Conservation (phyloP, 257 asterid species). For the Solanum pimpinellifolium region DNA sequence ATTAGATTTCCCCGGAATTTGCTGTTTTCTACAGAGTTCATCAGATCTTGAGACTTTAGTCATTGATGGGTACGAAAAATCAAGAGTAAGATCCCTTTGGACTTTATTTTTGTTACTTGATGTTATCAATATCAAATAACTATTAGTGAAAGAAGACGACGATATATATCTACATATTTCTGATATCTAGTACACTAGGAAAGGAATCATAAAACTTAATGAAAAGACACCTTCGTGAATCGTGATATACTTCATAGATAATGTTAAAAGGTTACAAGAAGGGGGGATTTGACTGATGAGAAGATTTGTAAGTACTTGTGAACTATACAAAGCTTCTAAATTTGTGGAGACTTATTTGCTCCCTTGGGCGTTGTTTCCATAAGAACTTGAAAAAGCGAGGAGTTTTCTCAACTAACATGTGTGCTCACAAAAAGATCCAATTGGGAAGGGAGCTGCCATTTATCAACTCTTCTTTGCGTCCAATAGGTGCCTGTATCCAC, state of each 20-base stretch:
- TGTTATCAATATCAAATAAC: neutral
- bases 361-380: neutral
- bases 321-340: neutral
- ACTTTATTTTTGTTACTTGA: neutral
- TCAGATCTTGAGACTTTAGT: neutral
- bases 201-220: neutral
- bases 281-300: neutral
- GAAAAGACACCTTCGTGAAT: neutral
- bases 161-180: neutral
- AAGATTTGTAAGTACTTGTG: neutral
- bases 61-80: neutral
- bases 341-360: neutral
- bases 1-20: neutral
- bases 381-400: neutral
- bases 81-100: neutral
- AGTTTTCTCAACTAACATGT: neutral
- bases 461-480: neutral
- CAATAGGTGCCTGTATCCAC: neutral
- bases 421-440: neutral
- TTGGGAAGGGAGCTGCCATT: neutral
- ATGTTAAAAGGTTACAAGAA: neutral
- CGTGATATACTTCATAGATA: neutral
- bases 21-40: neutral
- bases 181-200: neutral
- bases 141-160: neutral